Base-by-base conservation (phyloP, 305 asterid genomes). In the Plantago lanceolata region DNA sequence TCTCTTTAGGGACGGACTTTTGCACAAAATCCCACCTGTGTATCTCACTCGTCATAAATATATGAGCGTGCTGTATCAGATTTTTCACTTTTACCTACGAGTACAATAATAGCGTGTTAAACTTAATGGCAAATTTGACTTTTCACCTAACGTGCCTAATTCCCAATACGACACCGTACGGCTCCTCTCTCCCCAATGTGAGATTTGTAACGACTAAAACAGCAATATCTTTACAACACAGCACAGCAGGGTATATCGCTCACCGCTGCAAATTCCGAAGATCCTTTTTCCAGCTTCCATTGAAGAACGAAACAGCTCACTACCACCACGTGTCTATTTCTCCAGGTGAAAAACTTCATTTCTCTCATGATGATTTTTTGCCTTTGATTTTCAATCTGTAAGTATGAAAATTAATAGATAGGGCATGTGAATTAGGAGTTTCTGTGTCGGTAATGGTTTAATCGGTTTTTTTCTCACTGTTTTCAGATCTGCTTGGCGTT, bases 401-500 rank as follows among this genome's bases (percentile, higher is more conserved):
- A 21, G 31, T 33, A 52, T 6, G 26, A 13, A 59, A 19, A 37
- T 19, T 31, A 4, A 21, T 8, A 17, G 44, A 57, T 26, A 20
- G 53, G 53, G 29, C 21, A 49, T 65, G 2, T 67, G 68, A 57
- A 75, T 50, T 73, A 45, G 28, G 68, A 57, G 37, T 48, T 58
- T 9, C 40, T 33, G 48, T 73, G 61, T 57, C 52, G 51, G 19
- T 63, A 61, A 61, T 37, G 64, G 20, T 54, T 2, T 53, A 18
- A 61, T 31, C 19, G 26, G 45, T 48, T 52, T 58, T 71, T 40
- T 62, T 64, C 75, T 57, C 66, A 31, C 63, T 71, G 66, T 59
- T 73, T 78, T 37, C 74, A 75, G 89, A 85, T 87, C 92, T 74
- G 83, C 58, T 50, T 19, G 15, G 53, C 68, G 53, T 71, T 65